Evolutionary conservation across 2,329 filamentous ascomycete genomes (phyloP).

Genomic region (Fusarium annulatum): DNA sequence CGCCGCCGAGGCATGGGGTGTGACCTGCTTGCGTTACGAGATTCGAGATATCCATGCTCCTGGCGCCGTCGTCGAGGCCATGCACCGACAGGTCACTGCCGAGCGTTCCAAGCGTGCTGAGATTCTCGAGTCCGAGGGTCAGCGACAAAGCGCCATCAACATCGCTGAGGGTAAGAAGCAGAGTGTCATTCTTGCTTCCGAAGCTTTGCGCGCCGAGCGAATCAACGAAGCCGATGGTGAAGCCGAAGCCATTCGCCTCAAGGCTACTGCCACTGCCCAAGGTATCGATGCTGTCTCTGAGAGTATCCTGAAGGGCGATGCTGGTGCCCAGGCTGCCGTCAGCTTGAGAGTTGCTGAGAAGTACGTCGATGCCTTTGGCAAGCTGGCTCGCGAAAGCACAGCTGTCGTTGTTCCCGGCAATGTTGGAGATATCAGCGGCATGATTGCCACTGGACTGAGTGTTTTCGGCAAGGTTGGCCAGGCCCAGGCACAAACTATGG

Average conservation of each 20-base stretch:
- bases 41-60: constrained; percentile 98
- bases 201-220: constrained; percentile 88
- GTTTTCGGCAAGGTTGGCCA: constrained; percentile 95
- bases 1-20: constrained; percentile 95
- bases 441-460: constrained; percentile 96
- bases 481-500: constrained; percentile 76
- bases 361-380: constrained; percentile 94
- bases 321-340: constrained; percentile 83
- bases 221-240: constrained; percentile 95
- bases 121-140: constrained; percentile 96
- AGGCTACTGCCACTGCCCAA: constrained; percentile 84
- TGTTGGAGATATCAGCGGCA: constrained; percentile 92
- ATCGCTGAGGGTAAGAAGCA: constrained; percentile 98
- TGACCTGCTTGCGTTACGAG: constrained; percentile 95
- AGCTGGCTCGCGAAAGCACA: constrained; percentile 94
- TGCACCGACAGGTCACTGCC: constrained; percentile 98
- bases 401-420: constrained; percentile 96
- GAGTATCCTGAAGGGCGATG: constrained; percentile 77
- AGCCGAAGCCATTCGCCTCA: constrained; percentile 89
- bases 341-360: constrained; percentile 94
- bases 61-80: constrained; percentile 91
- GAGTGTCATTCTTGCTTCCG: constrained; percentile 93
- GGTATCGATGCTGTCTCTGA: constrained; percentile 89
- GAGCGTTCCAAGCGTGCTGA: constrained; percentile 97
- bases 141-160: constrained; percentile 97